phyloP scores from a whole-genome alignment of 768 basidiomycete species.

The Lactarius akahatsu region DNA sequence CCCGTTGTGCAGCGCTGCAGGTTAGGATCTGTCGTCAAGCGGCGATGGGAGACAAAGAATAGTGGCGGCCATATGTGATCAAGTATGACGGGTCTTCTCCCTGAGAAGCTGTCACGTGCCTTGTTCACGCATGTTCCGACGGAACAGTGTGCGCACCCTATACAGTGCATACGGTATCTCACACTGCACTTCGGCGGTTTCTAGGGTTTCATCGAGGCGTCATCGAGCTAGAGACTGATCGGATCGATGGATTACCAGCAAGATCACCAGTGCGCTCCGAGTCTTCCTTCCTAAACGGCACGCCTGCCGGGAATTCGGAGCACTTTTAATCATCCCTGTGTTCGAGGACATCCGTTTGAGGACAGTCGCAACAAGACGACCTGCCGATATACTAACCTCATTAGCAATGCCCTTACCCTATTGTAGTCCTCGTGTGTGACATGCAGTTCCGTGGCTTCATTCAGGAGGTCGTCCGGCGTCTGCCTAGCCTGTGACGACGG shows the following conservation, averaged over 20 bases:
- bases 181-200: neutral
- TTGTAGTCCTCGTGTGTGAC: conserved; percentile 3
- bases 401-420: conserved; percentile 10
- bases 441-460: neutral
- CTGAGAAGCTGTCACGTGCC: neutral
- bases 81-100: too few relatives aligned
- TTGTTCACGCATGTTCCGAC: neutral
- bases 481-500: neutral
- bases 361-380: neutral
- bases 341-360: neutral
- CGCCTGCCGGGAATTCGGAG: neutral
- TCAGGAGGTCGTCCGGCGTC: neutral
- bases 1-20: neutral
- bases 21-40: neutral
- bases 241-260: neutral
- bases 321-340: neutral
- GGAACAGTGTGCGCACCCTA: neutral
- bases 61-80: neutral
- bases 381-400: neutral
- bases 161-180: neutral
- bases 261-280: neutral
- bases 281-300: conserved; percentile 3
- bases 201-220: conserved; percentile 5
- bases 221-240: conserved; percentile 9
- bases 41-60: neutral